These are phyloP conservation scores for Chionographis japonica DNA, from an alignment of 106 monocot species.

Conservation along the genomic window DNA sequence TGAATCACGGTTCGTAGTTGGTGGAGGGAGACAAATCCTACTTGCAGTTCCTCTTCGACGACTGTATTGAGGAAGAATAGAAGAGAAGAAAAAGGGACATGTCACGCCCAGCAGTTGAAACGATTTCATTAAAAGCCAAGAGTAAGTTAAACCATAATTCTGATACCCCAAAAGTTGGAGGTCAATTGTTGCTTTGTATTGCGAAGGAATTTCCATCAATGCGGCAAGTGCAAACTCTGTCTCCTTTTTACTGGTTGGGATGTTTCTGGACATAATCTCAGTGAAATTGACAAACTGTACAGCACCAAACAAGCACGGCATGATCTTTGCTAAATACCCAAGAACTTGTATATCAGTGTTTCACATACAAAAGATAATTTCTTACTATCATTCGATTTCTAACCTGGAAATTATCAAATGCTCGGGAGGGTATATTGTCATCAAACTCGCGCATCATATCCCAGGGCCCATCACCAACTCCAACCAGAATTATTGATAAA, in stretches of 20 bases:
- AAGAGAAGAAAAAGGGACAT: not conserved
- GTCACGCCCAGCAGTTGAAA: not conserved
- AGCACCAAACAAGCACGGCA: not conserved
- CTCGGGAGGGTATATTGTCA: slow-evolving; percentile 67
- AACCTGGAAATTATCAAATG: slow-evolving; percentile 87
- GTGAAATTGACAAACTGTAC: slow-evolving; percentile 88
- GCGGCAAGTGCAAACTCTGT: slow-evolving; percentile 71
- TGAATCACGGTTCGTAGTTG: slow-evolving; percentile 27
- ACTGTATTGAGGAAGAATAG: slow-evolving; percentile 17
- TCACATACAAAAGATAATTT: not conserved
- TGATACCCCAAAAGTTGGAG: slow-evolving; percentile 76
- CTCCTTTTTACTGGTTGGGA: slow-evolving; percentile 49
- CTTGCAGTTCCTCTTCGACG: slow-evolving; percentile 36
- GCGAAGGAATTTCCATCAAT: slow-evolving; percentile 79
- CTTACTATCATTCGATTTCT: not conserved
- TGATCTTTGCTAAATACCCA: not conserved
- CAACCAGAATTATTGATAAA: slow-evolving; percentile 74
- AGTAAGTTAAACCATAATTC: not conserved
- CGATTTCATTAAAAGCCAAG: not conserved
- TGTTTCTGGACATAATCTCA: slow-evolving; percentile 57
- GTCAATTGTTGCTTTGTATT: slow-evolving; percentile 75
- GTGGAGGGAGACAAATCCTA: slow-evolving; percentile 58
- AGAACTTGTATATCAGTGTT: not conserved
- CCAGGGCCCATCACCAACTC: slow-evolving; percentile 88
- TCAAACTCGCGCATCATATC: slow-evolving; percentile 86